Evolutionary conservation across 2,329 filamentous ascomycete genomes (phyloP).

Genomic region (Cercospora sp.): DNA sequence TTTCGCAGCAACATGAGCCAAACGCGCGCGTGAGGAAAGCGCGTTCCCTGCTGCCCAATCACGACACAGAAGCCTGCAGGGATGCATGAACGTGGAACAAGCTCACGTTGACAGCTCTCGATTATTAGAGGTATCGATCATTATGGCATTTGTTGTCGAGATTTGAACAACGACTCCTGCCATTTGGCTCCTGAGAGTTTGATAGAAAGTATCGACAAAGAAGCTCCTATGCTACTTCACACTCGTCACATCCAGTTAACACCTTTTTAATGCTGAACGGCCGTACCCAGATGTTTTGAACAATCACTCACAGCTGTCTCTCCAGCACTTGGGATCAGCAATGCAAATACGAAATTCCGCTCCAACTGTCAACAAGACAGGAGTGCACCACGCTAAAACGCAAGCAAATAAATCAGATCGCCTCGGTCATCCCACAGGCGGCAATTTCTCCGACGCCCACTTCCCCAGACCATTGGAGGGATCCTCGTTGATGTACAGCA

Average conservation of each 20-base stretch:
- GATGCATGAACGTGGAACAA: constrained; percentile 2
- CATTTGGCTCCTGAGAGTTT: neutral
- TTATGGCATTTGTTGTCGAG: neutral
- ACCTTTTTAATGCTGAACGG: neutral
- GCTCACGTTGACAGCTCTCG: neutral
- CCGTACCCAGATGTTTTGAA: constrained; percentile 1
- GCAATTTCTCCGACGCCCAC: constrained; percentile 22
- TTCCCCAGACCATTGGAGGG: constrained; percentile 16
- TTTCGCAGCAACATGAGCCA: neutral
- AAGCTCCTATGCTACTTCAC: neutral
- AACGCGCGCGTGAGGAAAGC: constrained; percentile 8
- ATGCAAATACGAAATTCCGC: neutral
- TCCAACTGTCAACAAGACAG: neutral
- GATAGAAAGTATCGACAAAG: neutral
- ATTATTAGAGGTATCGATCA: neutral
- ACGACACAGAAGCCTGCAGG: neutral
- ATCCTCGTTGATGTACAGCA: constrained; percentile 28
- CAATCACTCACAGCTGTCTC: constrained; percentile 11
- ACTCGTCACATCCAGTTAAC: neutral
- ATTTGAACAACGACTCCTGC: neutral
- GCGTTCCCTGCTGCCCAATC: neutral
- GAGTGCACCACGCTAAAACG: constrained; percentile 12
- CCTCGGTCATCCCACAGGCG: neutral
- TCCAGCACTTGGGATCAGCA: constrained; percentile 17
- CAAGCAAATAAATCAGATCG: constrained; percentile 5